Percentiles rank a stretch among this genome's conserved stretches.
Evolutionary conservation across 2,329 filamentous ascomycete genomes (phyloP).

Genomic region (Colletotrichum tropicale): DNA sequence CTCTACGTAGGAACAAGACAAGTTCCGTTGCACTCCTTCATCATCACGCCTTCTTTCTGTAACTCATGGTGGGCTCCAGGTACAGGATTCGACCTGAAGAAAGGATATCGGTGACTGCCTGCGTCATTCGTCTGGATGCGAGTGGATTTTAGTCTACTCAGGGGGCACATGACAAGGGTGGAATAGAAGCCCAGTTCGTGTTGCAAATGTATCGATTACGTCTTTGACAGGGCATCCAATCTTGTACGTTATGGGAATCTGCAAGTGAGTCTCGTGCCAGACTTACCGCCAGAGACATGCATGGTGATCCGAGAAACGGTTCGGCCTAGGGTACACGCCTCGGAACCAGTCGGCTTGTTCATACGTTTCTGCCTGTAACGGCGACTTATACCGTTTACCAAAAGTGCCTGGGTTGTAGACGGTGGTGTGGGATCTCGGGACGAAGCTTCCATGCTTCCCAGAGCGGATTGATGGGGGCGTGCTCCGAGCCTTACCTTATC

Average conservation of each 20-base stretch:
- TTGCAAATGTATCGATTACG: not conserved
- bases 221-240: not conserved
- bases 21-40: not conserved
- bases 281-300: not conserved
- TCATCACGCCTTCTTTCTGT: not conserved
- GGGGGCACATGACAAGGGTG: not conserved
- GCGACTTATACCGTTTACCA: not conserved
- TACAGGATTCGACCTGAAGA: not conserved
- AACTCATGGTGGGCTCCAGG: not conserved
- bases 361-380: not conserved
- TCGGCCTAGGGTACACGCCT: not conserved
- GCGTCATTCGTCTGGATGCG: not conserved
- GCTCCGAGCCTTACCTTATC: slow-evolving; percentile 13
- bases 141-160: not conserved
- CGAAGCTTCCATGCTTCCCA: slow-evolving; percentile 13
- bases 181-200: not conserved
- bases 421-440: slow-evolving; percentile 12
- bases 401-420: not conserved
- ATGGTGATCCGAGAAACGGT: not conserved
- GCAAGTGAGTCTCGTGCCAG: not conserved
- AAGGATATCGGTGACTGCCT: not conserved
- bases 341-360: not conserved
- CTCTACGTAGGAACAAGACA: not conserved
- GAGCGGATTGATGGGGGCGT: not conserved
- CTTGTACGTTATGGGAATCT: not conserved